phyloP scores from a whole-genome alignment of 176 grass and related monocot species.

The Paspalum vaginatum region DNA sequence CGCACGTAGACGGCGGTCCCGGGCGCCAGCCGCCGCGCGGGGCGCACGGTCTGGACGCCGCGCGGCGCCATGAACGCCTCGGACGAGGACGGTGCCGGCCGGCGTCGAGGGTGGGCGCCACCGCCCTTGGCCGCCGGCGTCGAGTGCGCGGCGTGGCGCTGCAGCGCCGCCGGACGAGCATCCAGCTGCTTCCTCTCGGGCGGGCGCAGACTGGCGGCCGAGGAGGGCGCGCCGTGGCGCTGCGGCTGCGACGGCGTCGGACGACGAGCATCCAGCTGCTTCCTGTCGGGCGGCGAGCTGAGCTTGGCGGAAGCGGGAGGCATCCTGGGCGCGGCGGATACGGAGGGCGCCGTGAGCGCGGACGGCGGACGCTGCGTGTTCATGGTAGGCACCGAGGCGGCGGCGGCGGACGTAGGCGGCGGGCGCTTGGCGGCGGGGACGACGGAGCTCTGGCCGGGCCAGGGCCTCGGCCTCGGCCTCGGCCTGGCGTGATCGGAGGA shows the following conservation, averaged over 20 bases:
- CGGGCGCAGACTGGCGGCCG: background rate
- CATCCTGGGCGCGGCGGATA: background rate
- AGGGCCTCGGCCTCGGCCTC: background rate
- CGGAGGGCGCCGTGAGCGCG: background rate
- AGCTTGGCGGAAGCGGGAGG: background rate
- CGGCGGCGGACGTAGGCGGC: background rate
- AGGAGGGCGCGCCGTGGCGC: background rate
- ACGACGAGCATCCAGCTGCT: background rate
- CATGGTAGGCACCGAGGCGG: background rate
- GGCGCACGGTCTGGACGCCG: constrained; percentile 32
- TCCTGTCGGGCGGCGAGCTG: background rate
- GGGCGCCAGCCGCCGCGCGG: constrained; percentile 36
- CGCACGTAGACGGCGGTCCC: constrained; percentile 54
- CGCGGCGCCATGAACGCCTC: constrained; percentile 19
- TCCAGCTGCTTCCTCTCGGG: background rate
- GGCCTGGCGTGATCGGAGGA: background rate
- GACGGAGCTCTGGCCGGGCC: background rate
- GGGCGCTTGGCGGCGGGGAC: constrained; percentile 8
- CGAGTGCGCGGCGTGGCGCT: background rate
- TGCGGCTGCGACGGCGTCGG: background rate
- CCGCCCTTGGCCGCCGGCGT: background rate
- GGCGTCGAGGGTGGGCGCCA: too few species aligned
- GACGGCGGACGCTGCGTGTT: constrained; percentile 30
- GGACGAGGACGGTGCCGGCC: background rate
- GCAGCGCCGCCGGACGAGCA: background rate